Percentiles rank a stretch among this genome's conserved stretches.
Conservation (phyloP, 176 grass and related monocot species). For the Alloteropsis semialata region DNA sequence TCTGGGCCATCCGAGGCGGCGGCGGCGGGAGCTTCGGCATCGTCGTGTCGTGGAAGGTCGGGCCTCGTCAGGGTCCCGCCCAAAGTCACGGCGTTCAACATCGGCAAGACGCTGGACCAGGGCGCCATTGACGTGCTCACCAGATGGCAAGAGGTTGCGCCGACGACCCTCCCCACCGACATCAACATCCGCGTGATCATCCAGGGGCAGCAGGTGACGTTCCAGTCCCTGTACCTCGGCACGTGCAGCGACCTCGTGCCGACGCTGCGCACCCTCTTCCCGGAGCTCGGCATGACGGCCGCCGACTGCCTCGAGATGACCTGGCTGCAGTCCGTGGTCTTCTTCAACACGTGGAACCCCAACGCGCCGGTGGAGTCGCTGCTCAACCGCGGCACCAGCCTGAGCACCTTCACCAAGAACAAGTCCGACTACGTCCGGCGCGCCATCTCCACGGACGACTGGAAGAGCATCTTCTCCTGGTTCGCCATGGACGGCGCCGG, state of each 20-base stretch:
- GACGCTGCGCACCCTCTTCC: constrained; percentile 6
- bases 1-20: constrained; percentile 57
- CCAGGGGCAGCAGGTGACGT: neutral
- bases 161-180: constrained; percentile 7
- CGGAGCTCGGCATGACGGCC: constrained; percentile 30
- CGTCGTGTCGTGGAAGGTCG: constrained; percentile 48
- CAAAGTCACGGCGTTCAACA: constrained; percentile 38
- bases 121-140: constrained; percentile 29
- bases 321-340: constrained; percentile 32
- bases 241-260: neutral
- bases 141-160: constrained; percentile 50
- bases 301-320: constrained; percentile 43
- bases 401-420: constrained; percentile 33
- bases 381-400: constrained; percentile 2
- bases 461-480: constrained; percentile 22
- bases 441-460: constrained; percentile 2
- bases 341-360: neutral
- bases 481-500: constrained; percentile 36
- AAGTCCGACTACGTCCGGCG: constrained; percentile 52
- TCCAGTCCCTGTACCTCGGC: constrained; percentile 49
- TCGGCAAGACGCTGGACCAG: neutral
- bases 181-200: constrained; percentile 32
- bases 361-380: constrained; percentile 1
- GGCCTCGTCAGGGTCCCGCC: constrained; percentile 28
- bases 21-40: constrained; percentile 52